These are phyloP conservation scores for Fusarium oxysporum DNA, from an alignment of 2,329 filamentous ascomycete species.

Conservation along the genomic window DNA sequence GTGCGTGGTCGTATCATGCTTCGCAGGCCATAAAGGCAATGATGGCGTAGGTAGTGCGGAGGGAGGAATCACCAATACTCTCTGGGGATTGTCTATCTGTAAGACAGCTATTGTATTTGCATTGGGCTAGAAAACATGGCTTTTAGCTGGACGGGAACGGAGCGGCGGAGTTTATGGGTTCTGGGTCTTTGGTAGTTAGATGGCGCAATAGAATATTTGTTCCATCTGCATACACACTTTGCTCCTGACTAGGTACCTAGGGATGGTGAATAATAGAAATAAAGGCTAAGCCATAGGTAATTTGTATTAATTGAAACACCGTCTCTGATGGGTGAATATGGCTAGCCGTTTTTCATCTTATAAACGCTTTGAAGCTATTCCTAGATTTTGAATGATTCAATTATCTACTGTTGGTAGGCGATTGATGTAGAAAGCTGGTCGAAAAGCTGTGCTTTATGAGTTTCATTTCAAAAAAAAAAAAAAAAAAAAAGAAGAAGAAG, in stretches of 20 bases:
- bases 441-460: neutral
- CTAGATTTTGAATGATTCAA: neutral
- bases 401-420: neutral
- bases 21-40: slow-evolving; percentile 15
- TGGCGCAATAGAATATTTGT: slow-evolving; percentile 42
- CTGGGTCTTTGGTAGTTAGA: slow-evolving; percentile 44
- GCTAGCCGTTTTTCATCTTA: neutral
- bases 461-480: neutral
- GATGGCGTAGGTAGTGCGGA: slow-evolving; percentile 13
- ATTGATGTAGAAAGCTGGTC: neutral
- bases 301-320: no score
- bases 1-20: slow-evolving; percentile 1
- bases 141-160: slow-evolving; percentile 45
- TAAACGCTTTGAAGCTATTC: neutral
- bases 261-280: neutral
- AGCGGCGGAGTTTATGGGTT: slow-evolving; percentile 52
- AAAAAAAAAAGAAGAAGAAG: no score
- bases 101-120: slow-evolving; percentile 43
- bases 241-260: neutral
- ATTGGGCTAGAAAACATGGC: slow-evolving; percentile 45
- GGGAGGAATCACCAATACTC: slow-evolving; percentile 26
- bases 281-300: neutral
- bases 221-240: slow-evolving; percentile 9
- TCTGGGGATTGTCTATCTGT: slow-evolving; percentile 33
- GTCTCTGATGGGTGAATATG: neutral